Percentiles rank a stretch among this genome's conserved stretches.
Conservation (phyloP, 345 rosid genomes). For the Hibiscus mutabilis region DNA sequence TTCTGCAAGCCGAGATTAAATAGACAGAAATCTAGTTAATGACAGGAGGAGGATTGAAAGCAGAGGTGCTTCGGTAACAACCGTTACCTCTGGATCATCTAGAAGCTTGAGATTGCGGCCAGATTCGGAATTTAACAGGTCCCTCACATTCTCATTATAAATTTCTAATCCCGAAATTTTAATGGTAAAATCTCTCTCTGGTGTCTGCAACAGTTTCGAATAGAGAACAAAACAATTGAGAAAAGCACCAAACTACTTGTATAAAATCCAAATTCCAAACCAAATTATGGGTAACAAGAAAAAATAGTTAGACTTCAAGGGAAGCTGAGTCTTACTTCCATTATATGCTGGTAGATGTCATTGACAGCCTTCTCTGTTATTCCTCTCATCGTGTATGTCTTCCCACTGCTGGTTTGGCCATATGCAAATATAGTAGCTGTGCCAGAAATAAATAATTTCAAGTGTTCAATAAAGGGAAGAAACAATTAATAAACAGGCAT, state of each 20-base stretch:
- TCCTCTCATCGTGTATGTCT: conserved; percentile 97
- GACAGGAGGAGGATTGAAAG: not conserved
- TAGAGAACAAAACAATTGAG: conserved; percentile 8
- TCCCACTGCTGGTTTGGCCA: conserved; percentile 99
- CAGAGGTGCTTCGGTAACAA: not conserved
- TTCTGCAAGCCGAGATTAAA: conserved; percentile 45
- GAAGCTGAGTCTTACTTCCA: conserved; percentile 43
- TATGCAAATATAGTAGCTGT: conserved; percentile 97
- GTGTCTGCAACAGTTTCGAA: conserved; percentile 50
- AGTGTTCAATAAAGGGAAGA: not conserved
- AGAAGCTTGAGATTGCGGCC: conserved; percentile 93
- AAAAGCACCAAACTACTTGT: not conserved
- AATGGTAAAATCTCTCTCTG: conserved; percentile 88
- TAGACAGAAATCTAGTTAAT: conserved; percentile 2
- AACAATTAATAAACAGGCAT: not conserved
- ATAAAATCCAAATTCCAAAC: not conserved
- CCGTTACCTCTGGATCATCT: conserved; percentile 95
- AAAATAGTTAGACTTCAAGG: not conserved
- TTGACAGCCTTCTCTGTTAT: conserved; percentile 96
- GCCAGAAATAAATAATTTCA: not conserved
- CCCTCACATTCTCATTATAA: conserved; percentile 91
- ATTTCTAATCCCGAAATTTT: conserved; percentile 96
- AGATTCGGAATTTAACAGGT: conserved; percentile 83
- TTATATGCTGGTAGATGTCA: conserved; percentile 85
- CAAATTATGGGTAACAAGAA: not conserved